These are phyloP conservation scores for Cinnamomum chago DNA, from an alignment of 164 flowering plant genomes.

Conservation along the genomic window DNA sequence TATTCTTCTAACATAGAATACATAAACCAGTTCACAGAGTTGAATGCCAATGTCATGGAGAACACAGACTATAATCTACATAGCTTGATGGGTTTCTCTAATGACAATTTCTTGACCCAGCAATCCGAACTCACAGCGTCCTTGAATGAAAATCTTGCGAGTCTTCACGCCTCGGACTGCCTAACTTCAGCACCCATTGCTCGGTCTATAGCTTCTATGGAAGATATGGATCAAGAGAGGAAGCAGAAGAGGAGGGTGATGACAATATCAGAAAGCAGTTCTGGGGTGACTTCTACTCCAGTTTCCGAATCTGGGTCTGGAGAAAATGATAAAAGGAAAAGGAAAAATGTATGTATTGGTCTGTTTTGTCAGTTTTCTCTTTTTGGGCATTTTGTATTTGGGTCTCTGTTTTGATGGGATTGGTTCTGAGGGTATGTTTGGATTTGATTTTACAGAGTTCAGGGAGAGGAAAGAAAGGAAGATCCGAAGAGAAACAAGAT, in stretches of 20 bases:
- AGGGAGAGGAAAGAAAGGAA: conserved; percentile 37
- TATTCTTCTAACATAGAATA: conserved; percentile 34
- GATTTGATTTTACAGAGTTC: conserved; percentile 20
- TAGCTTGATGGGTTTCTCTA: conserved; percentile 21
- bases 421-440: background rate
- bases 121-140: conserved; percentile 18
- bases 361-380: background rate
- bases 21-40: conserved; percentile 19
- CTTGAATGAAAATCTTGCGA: conserved; percentile 6
- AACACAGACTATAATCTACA: conserved; percentile 16
- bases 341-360: conserved; percentile 22
- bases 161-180: conserved; percentile 2
- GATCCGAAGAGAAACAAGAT: conserved; percentile 21
- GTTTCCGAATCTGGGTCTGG: conserved; percentile 14
- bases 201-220: conserved; percentile 15
- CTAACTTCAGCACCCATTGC: conserved; percentile 13
- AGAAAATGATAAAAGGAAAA: conserved; percentile 10
- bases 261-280: conserved; percentile 23
- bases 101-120: conserved; percentile 19
- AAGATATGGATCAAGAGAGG: conserved; percentile 13
- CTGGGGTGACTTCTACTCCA: conserved; percentile 21
- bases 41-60: conserved; percentile 14
- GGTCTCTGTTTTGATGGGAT: background rate
- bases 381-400: background rate
- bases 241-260: conserved; percentile 22